phyloP scores from a whole-genome alignment of 2,329 filamentous ascomycete genomes.

The Pseudogymnoascus destructans region DNA sequence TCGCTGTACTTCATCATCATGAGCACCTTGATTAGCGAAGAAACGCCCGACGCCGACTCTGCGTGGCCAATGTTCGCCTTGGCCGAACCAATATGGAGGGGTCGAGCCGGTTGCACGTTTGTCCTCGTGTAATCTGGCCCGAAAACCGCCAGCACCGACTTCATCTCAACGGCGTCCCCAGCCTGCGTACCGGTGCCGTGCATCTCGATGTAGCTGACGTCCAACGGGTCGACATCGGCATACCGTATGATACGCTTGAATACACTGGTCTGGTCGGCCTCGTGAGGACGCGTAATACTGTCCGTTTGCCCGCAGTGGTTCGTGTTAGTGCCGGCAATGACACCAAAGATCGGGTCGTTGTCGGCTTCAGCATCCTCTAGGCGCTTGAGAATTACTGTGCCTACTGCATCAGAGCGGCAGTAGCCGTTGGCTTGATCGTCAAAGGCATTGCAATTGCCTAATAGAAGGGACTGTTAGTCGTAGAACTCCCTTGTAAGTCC shows the following conservation, averaged over 20 bases:
- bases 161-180: slow-evolving; percentile 69
- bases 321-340: slow-evolving; percentile 55
- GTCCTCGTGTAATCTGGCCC: no score
- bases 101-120: no score
- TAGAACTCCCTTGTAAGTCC: no score
- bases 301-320: slow-evolving; percentile 77
- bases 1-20: slow-evolving; percentile 19
- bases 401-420: slow-evolving; percentile 35
- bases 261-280: no score
- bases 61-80: slow-evolving; percentile 19
- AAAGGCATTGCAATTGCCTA: slow-evolving; percentile 34
- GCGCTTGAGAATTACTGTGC: slow-evolving; percentile 33
- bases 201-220: slow-evolving; percentile 73
- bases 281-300: no score
- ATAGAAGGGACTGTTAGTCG: no score
- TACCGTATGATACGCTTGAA: no score
- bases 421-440: slow-evolving; percentile 36
- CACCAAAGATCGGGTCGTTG: slow-evolving; percentile 32
- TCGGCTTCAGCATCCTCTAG: slow-evolving; percentile 35
- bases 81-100: slow-evolving; percentile 29
- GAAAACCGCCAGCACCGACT: no score
- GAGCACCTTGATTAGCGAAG: slow-evolving; percentile 20
- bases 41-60: slow-evolving; percentile 19
- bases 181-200: slow-evolving; percentile 76
- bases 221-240: slow-evolving; percentile 48